Evolutionary conservation across 2,329 filamentous ascomycete species (phyloP).

Genomic region (Fusarium lateritium): DNA sequence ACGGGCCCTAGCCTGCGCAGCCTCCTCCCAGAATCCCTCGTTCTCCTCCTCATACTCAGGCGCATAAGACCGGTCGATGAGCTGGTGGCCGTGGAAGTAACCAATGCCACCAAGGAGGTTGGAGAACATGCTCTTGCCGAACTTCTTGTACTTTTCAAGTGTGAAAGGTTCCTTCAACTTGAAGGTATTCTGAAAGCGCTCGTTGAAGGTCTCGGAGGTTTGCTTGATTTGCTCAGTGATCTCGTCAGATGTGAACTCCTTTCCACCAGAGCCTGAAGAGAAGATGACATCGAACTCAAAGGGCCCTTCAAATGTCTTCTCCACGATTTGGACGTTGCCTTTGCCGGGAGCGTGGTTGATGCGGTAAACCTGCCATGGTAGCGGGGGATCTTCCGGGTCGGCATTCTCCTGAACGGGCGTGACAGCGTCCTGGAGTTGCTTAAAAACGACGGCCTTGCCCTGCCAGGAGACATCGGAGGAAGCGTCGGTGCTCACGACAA

Average conservation of each 20-base stretch:
- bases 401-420: slow-evolving; percentile 64
- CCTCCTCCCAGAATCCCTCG: slow-evolving; percentile 95
- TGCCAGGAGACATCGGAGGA: slow-evolving; percentile 85
- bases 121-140: slow-evolving; percentile 92
- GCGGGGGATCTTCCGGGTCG: slow-evolving; percentile 77
- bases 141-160: slow-evolving; percentile 79
- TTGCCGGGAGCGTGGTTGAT: slow-evolving; percentile 76
- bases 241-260: slow-evolving; percentile 70
- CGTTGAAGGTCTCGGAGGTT: slow-evolving; percentile 77
- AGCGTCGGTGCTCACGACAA: slow-evolving; percentile 79
- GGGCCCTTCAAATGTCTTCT: slow-evolving; percentile 90
- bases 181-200: slow-evolving; percentile 78
- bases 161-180: slow-evolving; percentile 83
- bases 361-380: slow-evolving; percentile 88
- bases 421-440: slow-evolving; percentile 66
- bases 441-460: slow-evolving; percentile 75
- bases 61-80: slow-evolving; percentile 93
- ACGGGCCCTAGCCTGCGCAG: slow-evolving; percentile 81
- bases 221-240: slow-evolving; percentile 79
- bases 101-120: slow-evolving; percentile 95
- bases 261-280: slow-evolving; percentile 79
- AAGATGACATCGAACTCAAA: slow-evolving; percentile 97
- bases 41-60: slow-evolving; percentile 94
- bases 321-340: slow-evolving; percentile 89
- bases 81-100: slow-evolving; percentile 90